Base-by-base conservation (phyloP, 768 basidiomycete genomes). In the Lactarius hatsudake region DNA sequence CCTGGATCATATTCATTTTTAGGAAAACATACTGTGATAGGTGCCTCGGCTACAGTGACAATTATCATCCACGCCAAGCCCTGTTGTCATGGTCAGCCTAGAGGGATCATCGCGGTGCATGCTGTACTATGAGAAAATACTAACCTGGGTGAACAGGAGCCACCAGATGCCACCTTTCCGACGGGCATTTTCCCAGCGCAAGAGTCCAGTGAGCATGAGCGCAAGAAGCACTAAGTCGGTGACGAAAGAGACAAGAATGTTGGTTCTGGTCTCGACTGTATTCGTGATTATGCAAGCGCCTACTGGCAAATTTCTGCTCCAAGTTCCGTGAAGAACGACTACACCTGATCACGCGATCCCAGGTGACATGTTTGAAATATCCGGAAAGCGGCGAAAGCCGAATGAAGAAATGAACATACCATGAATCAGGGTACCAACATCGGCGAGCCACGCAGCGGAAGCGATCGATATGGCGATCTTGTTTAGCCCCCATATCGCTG, bases 401-500 rank as follows among this genome's bases (percentile, higher is more conserved):
- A 23, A 3, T 6, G 30, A 57, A 61, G 26, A 30, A 34, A 32
- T 36, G 18, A 28, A 57, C 30, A 20, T 43, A 30, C 59, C 38
- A 26, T 68, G 43, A 10, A 40, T 18, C 28, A 32, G 62, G 9
- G 38, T 23, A 7, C 28, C 40, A 15, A 12, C 12, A 12, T 42
- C 42, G 0, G 28, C 38, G 28, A 62, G 38, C 56, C 61, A 62
- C 10, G 30, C 26, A 2, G 18, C 17, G 36, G 10, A 20, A 28
- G 56, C 26, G n/a, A 59, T 23, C 15, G 15, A 56, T n/a, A 67
- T n/a, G 28, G 20, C 28, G 3, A 42, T 15, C 48, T 23, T 67
- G 36, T 62, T 67, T 7, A 20, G 20, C 55, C 57, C 43, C 61
- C 66, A 67, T 36, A 67, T 38, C 23, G 38, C 61, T 15, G 30